These are phyloP conservation scores for Pseudisothecium myosuroides DNA, from an alignment of 225 moss, liverwort and hornwort genomes.

Conservation along the genomic window DNA sequence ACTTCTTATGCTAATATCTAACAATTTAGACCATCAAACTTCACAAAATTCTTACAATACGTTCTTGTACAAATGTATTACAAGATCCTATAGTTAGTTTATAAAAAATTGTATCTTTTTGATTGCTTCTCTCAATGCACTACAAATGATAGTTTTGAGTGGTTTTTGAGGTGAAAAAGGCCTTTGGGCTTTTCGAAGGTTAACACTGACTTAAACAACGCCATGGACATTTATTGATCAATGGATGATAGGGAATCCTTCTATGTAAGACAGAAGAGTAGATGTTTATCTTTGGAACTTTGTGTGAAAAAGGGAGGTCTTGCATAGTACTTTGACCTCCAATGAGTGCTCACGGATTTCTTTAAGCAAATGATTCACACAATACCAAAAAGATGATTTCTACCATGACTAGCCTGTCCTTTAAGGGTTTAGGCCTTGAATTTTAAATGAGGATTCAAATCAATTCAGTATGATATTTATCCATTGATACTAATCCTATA, in stretches of 20 bases:
- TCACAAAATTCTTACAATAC: not conserved
- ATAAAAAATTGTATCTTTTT: too few species aligned
- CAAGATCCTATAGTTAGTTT: too few species aligned
- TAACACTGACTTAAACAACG: too few species aligned
- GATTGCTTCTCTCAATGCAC: too few species aligned
- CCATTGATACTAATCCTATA: not conserved
- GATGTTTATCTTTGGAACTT: too few species aligned
- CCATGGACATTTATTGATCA: too few species aligned
- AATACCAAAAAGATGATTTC: too few species aligned
- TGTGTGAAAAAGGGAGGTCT: too few species aligned
- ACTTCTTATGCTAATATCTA: not conserved
- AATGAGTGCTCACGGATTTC: too few species aligned
- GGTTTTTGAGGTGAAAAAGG: not conserved
- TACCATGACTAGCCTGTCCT: rapidly evolving
- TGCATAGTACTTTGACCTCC: rapidly evolving
- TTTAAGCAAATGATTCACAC: too few species aligned
- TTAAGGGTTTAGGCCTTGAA: not conserved
- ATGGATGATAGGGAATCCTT: too few species aligned
- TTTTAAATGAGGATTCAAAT: not conserved
- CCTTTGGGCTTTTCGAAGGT: not conserved
- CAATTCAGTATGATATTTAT: not conserved
- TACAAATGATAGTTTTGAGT: not conserved
- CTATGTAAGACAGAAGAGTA: rapidly evolving
- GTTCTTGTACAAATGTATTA: not conserved
- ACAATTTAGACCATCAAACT: not conserved